phyloP scores from a whole-genome alignment of 768 basidiomycete genomes.

The Butyriboletus loyo region DNA sequence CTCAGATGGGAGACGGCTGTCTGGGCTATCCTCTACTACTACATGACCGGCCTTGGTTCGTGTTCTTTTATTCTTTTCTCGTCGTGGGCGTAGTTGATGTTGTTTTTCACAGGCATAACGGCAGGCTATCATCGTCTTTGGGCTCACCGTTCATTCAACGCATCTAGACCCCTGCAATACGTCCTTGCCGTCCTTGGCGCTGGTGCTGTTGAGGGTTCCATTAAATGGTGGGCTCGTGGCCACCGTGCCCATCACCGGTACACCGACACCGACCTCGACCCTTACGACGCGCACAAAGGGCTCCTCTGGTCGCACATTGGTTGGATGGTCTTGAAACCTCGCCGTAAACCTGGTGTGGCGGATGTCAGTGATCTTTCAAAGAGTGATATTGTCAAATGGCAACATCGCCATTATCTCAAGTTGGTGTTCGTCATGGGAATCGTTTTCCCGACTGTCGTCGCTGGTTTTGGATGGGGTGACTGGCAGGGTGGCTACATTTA shows the following conservation, averaged over 20 bases:
- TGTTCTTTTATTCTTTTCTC: constrained; percentile 39
- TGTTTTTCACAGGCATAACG: constrained; percentile 59
- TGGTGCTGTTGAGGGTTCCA: constrained; percentile 93
- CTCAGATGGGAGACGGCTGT: constrained; percentile 72
- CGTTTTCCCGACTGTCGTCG: constrained; percentile 70
- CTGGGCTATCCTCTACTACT: constrained; percentile 70
- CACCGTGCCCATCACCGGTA: constrained; percentile 98
- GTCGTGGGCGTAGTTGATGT: constrained; percentile 29
- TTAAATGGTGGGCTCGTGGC: constrained; percentile 98
- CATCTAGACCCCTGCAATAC: constrained; percentile 81
- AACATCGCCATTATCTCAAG: constrained; percentile 74
- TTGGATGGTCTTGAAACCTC: constrained; percentile 93
- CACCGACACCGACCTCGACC: constrained; percentile 96
- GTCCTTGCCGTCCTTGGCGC: constrained; percentile 80
- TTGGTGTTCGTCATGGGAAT: constrained; percentile 72
- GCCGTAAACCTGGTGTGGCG: constrained; percentile 84
- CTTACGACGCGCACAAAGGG: constrained; percentile 90
- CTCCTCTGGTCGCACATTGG: constrained; percentile 85
- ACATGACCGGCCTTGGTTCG: constrained; percentile 78
- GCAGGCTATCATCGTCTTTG: constrained; percentile 97
- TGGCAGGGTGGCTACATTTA: constrained; percentile 83
- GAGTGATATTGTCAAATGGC: constrained; percentile 81
- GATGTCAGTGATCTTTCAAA: constrained; percentile 85
- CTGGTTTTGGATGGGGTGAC: constrained; percentile 83
- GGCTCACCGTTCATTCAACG: constrained; percentile 96